A percentile compares a stretch with the other conserved stretches of the same genome.
These are phyloP conservation scores for Cryomyces minteri DNA, from an alignment of 495 filamentous ascomycete genomes.

Conservation along the genomic window DNA sequence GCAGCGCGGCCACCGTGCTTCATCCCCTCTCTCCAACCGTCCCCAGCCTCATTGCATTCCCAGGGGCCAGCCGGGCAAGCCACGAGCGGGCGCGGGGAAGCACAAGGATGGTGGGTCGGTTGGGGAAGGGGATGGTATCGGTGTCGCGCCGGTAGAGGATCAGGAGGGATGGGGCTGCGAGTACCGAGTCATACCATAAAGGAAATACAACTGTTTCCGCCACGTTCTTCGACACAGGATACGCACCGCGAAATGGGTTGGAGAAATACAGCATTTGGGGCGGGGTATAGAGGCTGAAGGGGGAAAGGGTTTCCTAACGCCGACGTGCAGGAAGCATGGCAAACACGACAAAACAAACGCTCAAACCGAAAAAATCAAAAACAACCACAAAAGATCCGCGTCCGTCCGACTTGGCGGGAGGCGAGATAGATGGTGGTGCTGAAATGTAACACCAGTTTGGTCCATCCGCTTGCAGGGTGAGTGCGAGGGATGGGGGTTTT, in stretches of 20 bases:
- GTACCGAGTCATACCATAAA: conserved; percentile 10
- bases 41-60: background rate
- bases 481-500: too few species aligned
- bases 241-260: conserved; percentile 9
- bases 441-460: conserved; percentile 1
- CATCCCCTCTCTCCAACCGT: background rate
- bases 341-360: background rate
- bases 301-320: background rate
- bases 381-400: conserved; percentile 5
- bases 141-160: conserved; percentile 6
- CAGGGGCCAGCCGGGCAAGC: conserved; percentile 17
- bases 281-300: conserved; percentile 1
- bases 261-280: background rate
- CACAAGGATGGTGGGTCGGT: conserved; percentile 1
- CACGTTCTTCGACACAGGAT: conserved; percentile 8
- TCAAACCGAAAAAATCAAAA: conserved; percentile 8
- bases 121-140: background rate
- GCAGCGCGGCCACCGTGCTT: background rate
- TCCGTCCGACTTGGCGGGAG: conserved; percentile 10
- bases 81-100: conserved; percentile 8
- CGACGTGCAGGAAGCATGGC: background rate
- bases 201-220: conserved; percentile 5
- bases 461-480: background rate
- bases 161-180: conserved; percentile 16
- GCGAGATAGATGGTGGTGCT: conserved; percentile 4